Conservation (phyloP, 805 yeast species). For the Isabelozyma pseudorhagii region DNA sequence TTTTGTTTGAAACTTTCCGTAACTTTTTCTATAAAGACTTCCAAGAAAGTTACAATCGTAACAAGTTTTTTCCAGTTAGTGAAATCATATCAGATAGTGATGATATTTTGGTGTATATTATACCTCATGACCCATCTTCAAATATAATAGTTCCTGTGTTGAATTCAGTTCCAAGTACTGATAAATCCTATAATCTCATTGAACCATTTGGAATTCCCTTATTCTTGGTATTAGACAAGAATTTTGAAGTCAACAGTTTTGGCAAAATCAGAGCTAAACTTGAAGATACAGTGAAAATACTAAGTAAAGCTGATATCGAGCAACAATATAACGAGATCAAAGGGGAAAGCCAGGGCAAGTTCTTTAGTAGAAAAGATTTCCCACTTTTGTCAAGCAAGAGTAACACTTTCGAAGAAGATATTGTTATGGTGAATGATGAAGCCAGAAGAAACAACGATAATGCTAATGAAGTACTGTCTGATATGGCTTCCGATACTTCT, state of each 20-base stretch:
- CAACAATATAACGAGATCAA: constrained; percentile 18
- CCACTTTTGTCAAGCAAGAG: constrained; percentile 20
- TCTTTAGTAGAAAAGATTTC: constrained; percentile 28
- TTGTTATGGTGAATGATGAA: constrained; percentile 11
- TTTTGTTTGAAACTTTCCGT: constrained; percentile 50
- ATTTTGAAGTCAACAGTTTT: constrained; percentile 50
- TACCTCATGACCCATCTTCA: constrained; percentile 42
- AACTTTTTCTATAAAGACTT: constrained; percentile 67
- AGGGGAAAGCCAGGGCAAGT: constrained; percentile 11
- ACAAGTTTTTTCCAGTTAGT: constrained; percentile 59
- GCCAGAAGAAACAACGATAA: neutral
- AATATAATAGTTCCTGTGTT: constrained; percentile 57
- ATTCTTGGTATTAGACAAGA: constrained; percentile 54
- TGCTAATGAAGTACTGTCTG: neutral
- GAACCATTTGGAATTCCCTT: constrained; percentile 75
- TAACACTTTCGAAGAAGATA: constrained; percentile 15
- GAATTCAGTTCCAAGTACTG: constrained; percentile 38
- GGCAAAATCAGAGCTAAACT: constrained; percentile 58
- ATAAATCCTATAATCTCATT: constrained; percentile 31
- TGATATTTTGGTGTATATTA: constrained; percentile 58
- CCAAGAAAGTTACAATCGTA: constrained; percentile 52
- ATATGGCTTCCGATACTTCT: constrained; percentile 5
- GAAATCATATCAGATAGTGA: constrained; percentile 66
- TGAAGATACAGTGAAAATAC: constrained; percentile 31
- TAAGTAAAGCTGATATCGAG: constrained; percentile 20